phyloP scores from a whole-genome alignment of 805 yeast genomes.

The Saturnispora sanitii region DNA sequence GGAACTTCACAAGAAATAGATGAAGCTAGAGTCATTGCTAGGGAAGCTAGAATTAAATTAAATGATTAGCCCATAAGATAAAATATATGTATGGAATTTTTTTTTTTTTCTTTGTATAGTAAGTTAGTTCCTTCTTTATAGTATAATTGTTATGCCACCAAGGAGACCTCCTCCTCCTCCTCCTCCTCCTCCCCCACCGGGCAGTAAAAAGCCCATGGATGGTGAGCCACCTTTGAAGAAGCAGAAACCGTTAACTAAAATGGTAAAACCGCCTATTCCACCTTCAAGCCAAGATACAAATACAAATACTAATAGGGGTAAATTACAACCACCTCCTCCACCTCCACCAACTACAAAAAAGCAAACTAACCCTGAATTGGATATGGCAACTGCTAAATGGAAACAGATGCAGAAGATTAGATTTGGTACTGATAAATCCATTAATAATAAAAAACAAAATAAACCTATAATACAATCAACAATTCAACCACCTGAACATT shows the following conservation, averaged over 20 bases:
- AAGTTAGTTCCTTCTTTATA: neutral
- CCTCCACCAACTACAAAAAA: slow-evolving; percentile 14
- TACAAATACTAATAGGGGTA: neutral
- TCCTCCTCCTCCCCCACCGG: slow-evolving; percentile 8
- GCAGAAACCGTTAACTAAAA: neutral
- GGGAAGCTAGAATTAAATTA: slow-evolving; percentile 60
- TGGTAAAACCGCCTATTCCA: slow-evolving; percentile 2
- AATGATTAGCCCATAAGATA: too few relatives aligned
- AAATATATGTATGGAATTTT: too few relatives aligned
- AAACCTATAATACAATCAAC: slow-evolving; percentile 45
- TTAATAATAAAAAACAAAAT: slow-evolving; percentile 35
- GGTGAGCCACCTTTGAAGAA: slow-evolving; percentile 2
- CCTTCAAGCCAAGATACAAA: slow-evolving; percentile 11
- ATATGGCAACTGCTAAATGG: slow-evolving; percentile 48
- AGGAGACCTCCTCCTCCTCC: slow-evolving; percentile 8
- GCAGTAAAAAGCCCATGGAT: neutral
- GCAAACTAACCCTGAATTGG: slow-evolving; percentile 18
- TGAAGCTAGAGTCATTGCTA: slow-evolving; percentile 75
- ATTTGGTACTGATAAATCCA: slow-evolving; percentile 33
- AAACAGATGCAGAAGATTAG: slow-evolving; percentile 49
- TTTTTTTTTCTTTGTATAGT: neutral
- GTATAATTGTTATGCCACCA: slow-evolving; percentile 7
- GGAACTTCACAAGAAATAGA: slow-evolving; percentile 83
- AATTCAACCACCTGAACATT: slow-evolving; percentile 90
- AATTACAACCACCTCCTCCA: slow-evolving; percentile 9